Conservation (phyloP, 2,329 filamentous ascomycete genomes). For the Lachnellula willkommii region DNA sequence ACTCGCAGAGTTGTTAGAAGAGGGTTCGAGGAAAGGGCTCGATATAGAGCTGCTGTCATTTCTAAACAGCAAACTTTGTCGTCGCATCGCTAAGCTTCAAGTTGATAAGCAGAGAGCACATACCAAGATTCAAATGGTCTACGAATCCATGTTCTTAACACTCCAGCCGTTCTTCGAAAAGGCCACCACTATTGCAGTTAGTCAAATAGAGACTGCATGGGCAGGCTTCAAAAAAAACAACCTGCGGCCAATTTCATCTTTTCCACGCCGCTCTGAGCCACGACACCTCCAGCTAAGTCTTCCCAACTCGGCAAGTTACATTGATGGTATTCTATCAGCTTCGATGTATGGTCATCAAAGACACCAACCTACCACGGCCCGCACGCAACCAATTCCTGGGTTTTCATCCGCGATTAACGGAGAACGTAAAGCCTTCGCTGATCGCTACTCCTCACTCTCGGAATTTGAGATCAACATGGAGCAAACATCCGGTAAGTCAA, state of each 20-base stretch:
- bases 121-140: conserved; percentile 10
- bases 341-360: neutral
- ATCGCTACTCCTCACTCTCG: conserved; percentile 23
- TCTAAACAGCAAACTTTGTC: conserved; percentile 49
- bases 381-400: neutral
- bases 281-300: conserved; percentile 35
- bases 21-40: conserved; percentile 26
- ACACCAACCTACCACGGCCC: neutral
- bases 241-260: conserved; percentile 35
- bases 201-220: conserved; percentile 35
- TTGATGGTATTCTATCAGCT: no score
- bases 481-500: neutral
- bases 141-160: conserved; percentile 27
- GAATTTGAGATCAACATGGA: conserved; percentile 18
- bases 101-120: conserved; percentile 29
- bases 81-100: conserved; percentile 54
- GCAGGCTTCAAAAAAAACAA: conserved; percentile 34
- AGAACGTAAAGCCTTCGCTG: conserved; percentile 13
- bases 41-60: conserved; percentile 34
- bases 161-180: conserved; percentile 28
- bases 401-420: conserved; percentile 1
- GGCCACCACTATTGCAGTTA: conserved; percentile 27
- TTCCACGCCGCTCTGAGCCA: conserved; percentile 36
- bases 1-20: conserved; percentile 41
- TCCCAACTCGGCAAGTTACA: conserved; percentile 26